Evolutionary conservation across 2,329 filamentous ascomycete species (phyloP).

Genomic region (Calonectria hawksworthii): DNA sequence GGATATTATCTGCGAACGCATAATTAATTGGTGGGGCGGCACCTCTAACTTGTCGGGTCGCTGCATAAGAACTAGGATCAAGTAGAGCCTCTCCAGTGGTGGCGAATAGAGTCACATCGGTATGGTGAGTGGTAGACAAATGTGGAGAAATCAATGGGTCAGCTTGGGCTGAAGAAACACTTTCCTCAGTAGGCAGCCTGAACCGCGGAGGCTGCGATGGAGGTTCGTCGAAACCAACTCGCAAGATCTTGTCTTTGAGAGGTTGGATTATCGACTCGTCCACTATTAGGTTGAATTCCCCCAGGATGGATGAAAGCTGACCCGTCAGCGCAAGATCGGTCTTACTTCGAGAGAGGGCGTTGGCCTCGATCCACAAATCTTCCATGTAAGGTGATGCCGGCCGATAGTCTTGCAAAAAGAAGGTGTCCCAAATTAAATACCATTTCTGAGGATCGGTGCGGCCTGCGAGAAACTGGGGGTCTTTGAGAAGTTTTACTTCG

Average conservation of each 20-base stretch:
- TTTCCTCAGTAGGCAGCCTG: not conserved
- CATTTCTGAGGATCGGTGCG: not conserved
- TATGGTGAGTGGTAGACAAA: not conserved
- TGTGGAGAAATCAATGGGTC: not conserved
- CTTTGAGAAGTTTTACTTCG: not conserved
- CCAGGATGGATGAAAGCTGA: not conserved
- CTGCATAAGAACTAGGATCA: not conserved
- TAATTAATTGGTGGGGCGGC: not conserved
- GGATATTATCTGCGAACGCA: not conserved
- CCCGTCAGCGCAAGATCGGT: not conserved
- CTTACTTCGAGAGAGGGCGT: no score
- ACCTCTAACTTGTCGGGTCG: not conserved
- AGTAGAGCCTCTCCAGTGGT: not conserved
- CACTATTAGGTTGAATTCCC: no score
- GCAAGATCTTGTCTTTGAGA: not conserved
- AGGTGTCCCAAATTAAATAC: not conserved
- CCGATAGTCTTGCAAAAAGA: not conserved
- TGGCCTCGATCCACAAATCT: not conserved
- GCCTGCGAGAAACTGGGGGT: not conserved
- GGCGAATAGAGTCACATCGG: not conserved
- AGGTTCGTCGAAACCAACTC: not conserved
- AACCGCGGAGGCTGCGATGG: not conserved
- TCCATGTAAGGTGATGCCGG: not conserved
- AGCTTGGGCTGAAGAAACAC: not conserved
- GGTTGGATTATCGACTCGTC: no score